Evolutionary conservation across 805 yeast species (phyloP).

Genomic region (Barnettozyma siamensis): DNA sequence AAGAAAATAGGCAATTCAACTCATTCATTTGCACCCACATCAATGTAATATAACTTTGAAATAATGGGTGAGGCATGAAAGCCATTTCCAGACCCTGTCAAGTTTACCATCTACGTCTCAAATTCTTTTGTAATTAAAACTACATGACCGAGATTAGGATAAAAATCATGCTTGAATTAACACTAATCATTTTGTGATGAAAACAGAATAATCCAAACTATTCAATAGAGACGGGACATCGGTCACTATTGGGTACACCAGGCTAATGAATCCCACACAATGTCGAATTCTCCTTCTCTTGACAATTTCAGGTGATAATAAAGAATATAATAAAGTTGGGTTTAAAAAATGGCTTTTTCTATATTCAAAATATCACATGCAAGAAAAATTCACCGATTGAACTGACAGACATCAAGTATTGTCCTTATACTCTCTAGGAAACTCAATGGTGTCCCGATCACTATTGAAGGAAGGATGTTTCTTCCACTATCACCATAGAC

Average conservation of each 20-base stretch:
- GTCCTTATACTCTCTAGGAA: slow-evolving; percentile 73
- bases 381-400: slow-evolving; percentile 71
- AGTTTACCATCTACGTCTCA: too few relatives aligned
- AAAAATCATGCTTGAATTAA: too few relatives aligned
- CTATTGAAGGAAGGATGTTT: slow-evolving; percentile 70
- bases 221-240: slow-evolving; percentile 73
- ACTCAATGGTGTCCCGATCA: slow-evolving; percentile 78
- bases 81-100: too few relatives aligned
- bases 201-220: slow-evolving; percentile 31
- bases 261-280: slow-evolving; percentile 69
- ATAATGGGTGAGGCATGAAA: too few relatives aligned
- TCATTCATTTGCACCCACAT: too few relatives aligned
- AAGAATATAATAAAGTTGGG: slow-evolving; percentile 66
- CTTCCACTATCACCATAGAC: slow-evolving; percentile 80
- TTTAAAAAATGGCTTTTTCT: slow-evolving; percentile 51
- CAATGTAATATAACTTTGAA: too few relatives aligned
- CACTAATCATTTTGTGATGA: too few relatives aligned
- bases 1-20: too few relatives aligned
- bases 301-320: slow-evolving; percentile 79
- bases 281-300: slow-evolving; percentile 77
- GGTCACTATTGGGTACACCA: slow-evolving; percentile 78
- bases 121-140: too few relatives aligned
- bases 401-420: slow-evolving; percentile 73
- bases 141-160: too few relatives aligned
- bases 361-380: slow-evolving; percentile 69